These are phyloP conservation scores for Umbelopsis ramanniana DNA, from an alignment of 192 early-diverging fungal genomes.

Conservation along the genomic window DNA sequence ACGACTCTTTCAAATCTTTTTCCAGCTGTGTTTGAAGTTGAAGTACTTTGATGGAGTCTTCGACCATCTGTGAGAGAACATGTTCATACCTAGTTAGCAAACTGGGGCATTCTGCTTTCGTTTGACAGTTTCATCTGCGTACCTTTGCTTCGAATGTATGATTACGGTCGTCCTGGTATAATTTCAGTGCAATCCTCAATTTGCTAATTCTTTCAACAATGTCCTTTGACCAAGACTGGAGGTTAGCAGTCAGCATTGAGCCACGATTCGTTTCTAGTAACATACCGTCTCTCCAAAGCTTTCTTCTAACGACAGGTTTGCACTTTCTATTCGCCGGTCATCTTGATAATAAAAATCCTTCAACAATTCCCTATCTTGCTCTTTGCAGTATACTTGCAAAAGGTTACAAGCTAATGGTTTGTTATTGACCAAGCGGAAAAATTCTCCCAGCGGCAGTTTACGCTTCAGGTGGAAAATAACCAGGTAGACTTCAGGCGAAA, in stretches of 20 bases:
- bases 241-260: background rate
- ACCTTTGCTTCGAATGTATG: slow-evolving; percentile 76
- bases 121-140: background rate
- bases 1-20: slow-evolving; percentile 66
- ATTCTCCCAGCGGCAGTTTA: slow-evolving; percentile 81
- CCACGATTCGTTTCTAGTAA: background rate
- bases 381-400: slow-evolving; percentile 82
- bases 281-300: slow-evolving; percentile 51
- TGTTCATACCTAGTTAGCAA: background rate
- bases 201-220: slow-evolving; percentile 63
- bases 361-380: slow-evolving; percentile 76
- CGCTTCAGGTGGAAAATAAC: slow-evolving; percentile 91
- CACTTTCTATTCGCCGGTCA: slow-evolving; percentile 74
- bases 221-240: slow-evolving; percentile 44
- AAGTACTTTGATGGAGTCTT: slow-evolving; percentile 81
- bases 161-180: slow-evolving; percentile 76
- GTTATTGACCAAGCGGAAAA: slow-evolving; percentile 84
- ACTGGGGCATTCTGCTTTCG: background rate
- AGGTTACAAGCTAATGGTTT: slow-evolving; percentile 84
- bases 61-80: slow-evolving; percentile 57
- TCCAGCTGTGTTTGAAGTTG: slow-evolving; percentile 77
- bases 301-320: slow-evolving; percentile 59
- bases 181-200: slow-evolving; percentile 70
- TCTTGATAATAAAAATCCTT: slow-evolving; percentile 98
- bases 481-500: slow-evolving; percentile 68